Evolutionary conservation across 768 basidiomycete species (phyloP).

Genomic region (Scleroderma bovista): DNA sequence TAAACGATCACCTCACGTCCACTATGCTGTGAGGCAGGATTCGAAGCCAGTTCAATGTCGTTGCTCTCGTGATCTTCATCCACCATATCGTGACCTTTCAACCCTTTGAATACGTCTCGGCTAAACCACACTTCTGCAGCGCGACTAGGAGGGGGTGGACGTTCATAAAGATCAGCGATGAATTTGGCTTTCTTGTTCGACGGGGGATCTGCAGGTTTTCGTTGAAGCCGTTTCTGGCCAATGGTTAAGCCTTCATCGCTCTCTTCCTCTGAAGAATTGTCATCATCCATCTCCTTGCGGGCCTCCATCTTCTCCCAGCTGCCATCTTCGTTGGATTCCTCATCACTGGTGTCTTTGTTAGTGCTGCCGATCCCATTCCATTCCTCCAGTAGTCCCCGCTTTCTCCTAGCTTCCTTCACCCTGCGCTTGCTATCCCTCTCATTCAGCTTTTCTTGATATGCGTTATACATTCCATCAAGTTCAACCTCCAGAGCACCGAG

Average conservation of each 20-base stretch:
- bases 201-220: conserved; percentile 13
- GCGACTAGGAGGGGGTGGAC: conserved; percentile 35
- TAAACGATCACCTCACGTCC: conserved; percentile 22
- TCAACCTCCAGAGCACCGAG: conserved; percentile 70
- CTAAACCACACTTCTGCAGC: conserved; percentile 92
- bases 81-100: conserved; percentile 30
- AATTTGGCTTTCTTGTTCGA: conserved; percentile 49
- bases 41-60: conserved; percentile 18
- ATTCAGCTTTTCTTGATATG: conserved; percentile 72
- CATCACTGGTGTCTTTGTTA: conserved; percentile 25
- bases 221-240: conserved; percentile 40
- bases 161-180: conserved; percentile 40
- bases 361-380: conserved; percentile 66
- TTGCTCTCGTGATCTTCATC: conserved; percentile 14
- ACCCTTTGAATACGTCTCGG: conserved; percentile 78
- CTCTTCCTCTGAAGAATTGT: conserved; percentile 49
- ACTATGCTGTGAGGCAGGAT: conserved; percentile 27
- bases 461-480: conserved; percentile 83
- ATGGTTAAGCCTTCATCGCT: conserved; percentile 31
- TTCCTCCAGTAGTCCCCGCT: conserved; percentile 68
- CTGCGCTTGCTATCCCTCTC: conserved; percentile 87
- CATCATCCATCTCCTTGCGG: conserved; percentile 43
- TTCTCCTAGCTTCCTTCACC: conserved; percentile 70
- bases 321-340: conserved; percentile 41
- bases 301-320: conserved; percentile 68